Base-by-base conservation (phyloP, 345 rosid species). In the Brassica juncea region DNA sequence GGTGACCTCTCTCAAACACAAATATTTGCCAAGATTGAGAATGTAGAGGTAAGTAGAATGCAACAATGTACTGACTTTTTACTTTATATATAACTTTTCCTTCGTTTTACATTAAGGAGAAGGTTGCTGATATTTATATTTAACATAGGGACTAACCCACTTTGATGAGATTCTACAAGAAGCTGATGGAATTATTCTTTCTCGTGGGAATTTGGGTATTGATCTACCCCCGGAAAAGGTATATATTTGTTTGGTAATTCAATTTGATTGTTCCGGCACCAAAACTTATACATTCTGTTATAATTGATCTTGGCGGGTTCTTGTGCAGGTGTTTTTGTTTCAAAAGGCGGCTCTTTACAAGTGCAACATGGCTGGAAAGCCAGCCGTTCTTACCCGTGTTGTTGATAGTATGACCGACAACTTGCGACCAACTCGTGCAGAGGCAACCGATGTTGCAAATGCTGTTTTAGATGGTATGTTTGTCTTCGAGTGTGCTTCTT, bases 401-500 rank as follows among this genome's bases (percentile, higher is more conserved):
- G 61, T 55, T 55, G 61, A 55, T 7, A 55, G 61, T 55, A 16
- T 55, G 61, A 91, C 98, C 25, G 96, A 87, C 80, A 95, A 95
- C 87, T 83, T 95, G 75, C 88, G 99, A 72, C 99, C 99, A 81
- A 95, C 98, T 80, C 99, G 99, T 64, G 99, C 99, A 34, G 99
- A 95, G 88, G 99, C 98, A 49, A 95, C 98, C 1, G 99, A 95
- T 89, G 94, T 93, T 86, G 99, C 99, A 67, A 91, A 95, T 86
- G 99, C 98, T 32, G 93, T 93, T 71, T 86, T 95, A 83, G 99
- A 95, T 86, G 99, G 99, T 95, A 84, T 39, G 21, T 60, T 52
- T 63, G 64, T 37, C 4, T 44, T 63, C 39, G 3, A 52, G 9
- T 67, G 8, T 27, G 4, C 3, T 39, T 66, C n/a, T 31, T 28